Percentiles rank a stretch among this genome's conserved stretches.
Evolutionary conservation across 73 alveolate species (phyloP).

Genomic region (Tetrahymena thermophila): DNA sequence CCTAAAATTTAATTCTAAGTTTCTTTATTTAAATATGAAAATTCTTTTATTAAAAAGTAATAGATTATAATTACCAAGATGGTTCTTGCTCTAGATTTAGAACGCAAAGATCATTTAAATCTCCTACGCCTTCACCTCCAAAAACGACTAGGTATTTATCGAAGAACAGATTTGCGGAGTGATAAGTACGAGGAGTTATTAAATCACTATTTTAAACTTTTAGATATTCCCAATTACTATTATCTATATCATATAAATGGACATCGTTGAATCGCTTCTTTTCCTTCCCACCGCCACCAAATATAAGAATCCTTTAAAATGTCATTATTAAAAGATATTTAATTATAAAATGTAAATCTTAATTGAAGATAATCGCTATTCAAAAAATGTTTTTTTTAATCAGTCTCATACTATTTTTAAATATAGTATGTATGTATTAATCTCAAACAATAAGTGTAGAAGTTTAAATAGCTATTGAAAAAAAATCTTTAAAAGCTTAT

Average conservation of each 20-base stretch:
- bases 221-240: neutral
- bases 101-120: slow-evolving; percentile 42
- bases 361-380: neutral
- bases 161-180: slow-evolving; percentile 42
- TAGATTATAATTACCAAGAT: neutral
- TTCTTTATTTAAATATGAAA: neutral
- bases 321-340: neutral
- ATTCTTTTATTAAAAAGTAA: neutral
- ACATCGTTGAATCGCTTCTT: slow-evolving; percentile 46
- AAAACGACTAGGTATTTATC: slow-evolving; percentile 39
- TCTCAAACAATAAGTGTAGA: neutral
- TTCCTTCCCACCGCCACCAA: slow-evolving; percentile 56
- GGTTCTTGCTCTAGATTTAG: slow-evolving; percentile 33
- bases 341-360: too few relatives aligned
- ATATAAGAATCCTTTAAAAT: slow-evolving; percentile 25
- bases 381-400: neutral
- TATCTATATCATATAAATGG: slow-evolving; percentile 13
- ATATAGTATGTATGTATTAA: neutral
- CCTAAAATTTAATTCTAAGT: neutral
- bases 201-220: slow-evolving; percentile 3
- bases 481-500: neutral
- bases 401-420: neutral
- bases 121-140: slow-evolving; percentile 53
- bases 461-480: neutral
- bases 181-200: slow-evolving; percentile 49